A percentile compares a stretch with the other conserved stretches of the same genome.
phyloP scores from a whole-genome alignment of 1,284 basidiomycete genomes.

The Naganishia albida region DNA sequence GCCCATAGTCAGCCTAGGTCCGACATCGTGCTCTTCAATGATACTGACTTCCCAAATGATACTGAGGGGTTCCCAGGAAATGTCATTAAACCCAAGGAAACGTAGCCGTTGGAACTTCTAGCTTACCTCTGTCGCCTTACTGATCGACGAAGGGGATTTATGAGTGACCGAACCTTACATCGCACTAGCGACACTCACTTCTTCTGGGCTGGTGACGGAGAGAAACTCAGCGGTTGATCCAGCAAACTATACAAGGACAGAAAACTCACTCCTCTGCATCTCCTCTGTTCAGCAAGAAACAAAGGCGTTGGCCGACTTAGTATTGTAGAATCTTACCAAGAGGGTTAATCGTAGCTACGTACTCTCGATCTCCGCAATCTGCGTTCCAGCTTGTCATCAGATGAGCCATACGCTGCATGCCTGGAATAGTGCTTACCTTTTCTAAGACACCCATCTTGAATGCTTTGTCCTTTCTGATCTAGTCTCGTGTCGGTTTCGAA shows the following conservation, averaged over 20 bases:
- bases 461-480: background rate
- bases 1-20: too few relatives aligned
- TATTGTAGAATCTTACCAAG: background rate
- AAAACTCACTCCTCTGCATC: slow-evolving; percentile 82
- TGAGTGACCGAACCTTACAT: background rate
- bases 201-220: slow-evolving; percentile 70
- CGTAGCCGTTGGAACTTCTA: background rate
- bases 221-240: too few relatives aligned
- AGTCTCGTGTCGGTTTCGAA: background rate
- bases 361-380: slow-evolving; percentile 96
- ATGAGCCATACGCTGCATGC: background rate
- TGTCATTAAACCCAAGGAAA: too few relatives aligned
- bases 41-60: slow-evolving; percentile 30
- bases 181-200: slow-evolving; percentile 65
- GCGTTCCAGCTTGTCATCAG: slow-evolving; percentile 2
- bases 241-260: background rate
- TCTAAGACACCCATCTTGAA: slow-evolving; percentile 79
- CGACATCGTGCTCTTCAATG: background rate
- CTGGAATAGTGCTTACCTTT: slow-evolving; percentile 61
- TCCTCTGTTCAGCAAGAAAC: slow-evolving; percentile 65
- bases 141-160: background rate
- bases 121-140: slow-evolving; percentile 25
- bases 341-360: slow-evolving; percentile 43
- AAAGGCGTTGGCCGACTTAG: slow-evolving; percentile 8
- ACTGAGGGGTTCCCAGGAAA: background rate